Evolutionary conservation across 78 protist species (phyloP).

Genomic region (Trichosphaerium sp.): DNA sequence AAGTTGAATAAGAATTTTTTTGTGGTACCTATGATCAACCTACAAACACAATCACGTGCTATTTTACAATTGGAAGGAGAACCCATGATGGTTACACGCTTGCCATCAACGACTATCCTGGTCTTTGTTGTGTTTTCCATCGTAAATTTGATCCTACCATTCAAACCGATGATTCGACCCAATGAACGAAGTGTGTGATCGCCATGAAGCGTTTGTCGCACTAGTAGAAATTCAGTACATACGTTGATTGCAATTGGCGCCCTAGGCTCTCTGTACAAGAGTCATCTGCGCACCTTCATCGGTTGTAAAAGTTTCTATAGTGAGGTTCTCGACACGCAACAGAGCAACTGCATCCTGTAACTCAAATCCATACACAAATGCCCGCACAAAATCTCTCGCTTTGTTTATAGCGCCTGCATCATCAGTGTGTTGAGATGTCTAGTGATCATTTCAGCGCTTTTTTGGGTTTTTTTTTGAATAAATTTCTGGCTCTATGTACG

Average conservation of each 20-base stretch:
- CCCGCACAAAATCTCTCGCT: constrained; percentile 70
- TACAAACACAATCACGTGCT: no score
- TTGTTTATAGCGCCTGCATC: constrained; percentile 57
- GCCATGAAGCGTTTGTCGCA: constrained; percentile 67
- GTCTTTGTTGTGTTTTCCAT: constrained; percentile 84
- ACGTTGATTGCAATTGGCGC: background rate
- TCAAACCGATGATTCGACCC: constrained; percentile 89
- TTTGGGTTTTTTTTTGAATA: background rate
- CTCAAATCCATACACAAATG: constrained; percentile 85
- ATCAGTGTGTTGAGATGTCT: constrained; percentile 35
- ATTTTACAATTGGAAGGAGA: background rate
- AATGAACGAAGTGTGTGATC: constrained; percentile 82
- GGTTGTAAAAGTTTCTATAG: constrained; percentile 78
- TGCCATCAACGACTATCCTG: constrained; percentile 85
- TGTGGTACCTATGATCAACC: no score
- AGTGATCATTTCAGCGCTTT: background rate
- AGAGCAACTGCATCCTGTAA: constrained; percentile 81
- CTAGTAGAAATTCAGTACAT: constrained; percentile 5
- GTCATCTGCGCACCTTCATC: constrained; percentile 37
- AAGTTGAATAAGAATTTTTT: no score
- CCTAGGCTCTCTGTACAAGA: background rate
- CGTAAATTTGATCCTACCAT: constrained; percentile 73
- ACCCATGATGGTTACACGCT: background rate
- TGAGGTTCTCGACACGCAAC: constrained; percentile 82
- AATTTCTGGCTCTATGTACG: no score